A percentile compares a stretch with the other conserved stretches of the same genome.
Conservation (phyloP, 2,329 filamentous ascomycete species). For the Alternaria sp. region DNA sequence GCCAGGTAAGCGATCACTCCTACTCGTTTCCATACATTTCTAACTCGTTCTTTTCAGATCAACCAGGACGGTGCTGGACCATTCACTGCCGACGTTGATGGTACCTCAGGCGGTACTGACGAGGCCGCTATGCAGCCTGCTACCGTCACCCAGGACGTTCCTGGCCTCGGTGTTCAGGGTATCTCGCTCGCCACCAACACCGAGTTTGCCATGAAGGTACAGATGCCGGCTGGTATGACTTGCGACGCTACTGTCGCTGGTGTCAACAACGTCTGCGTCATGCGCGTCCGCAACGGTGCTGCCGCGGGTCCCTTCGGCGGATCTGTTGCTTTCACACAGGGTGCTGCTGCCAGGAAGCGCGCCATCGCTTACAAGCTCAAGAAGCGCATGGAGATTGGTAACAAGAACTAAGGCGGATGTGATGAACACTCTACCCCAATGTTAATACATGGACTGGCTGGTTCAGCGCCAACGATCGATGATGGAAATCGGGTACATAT, state of each 20-base stretch:
- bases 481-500: constrained; percentile 1
- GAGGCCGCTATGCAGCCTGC: constrained; percentile 65
- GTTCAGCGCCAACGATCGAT: constrained; percentile 15
- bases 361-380: constrained; percentile 62
- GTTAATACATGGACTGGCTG: constrained; percentile 14
- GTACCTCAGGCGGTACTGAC: constrained; percentile 68
- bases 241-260: constrained; percentile 67
- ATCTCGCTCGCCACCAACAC: constrained; percentile 64
- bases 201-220: constrained; percentile 68
- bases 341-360: constrained; percentile 63
- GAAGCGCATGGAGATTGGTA: constrained; percentile 46
- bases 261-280: constrained; percentile 68
- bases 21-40: neutral
- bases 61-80: constrained; percentile 75
- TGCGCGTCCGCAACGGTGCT: constrained; percentile 67
- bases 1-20: constrained; percentile 52
- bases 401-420: constrained; percentile 23
- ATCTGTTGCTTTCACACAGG: constrained; percentile 69
- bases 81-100: constrained; percentile 65
- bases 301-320: constrained; percentile 71
- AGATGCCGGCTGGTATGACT: constrained; percentile 72
- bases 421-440: neutral
- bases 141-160: constrained; percentile 65
- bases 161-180: constrained; percentile 63
- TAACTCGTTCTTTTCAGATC: constrained; percentile 43